Evolutionary conservation across 176 grass and related monocot genomes (phyloP), one percentile per base, ranked within the genome.

Genomic region (Lolium multiflorum): DNA sequence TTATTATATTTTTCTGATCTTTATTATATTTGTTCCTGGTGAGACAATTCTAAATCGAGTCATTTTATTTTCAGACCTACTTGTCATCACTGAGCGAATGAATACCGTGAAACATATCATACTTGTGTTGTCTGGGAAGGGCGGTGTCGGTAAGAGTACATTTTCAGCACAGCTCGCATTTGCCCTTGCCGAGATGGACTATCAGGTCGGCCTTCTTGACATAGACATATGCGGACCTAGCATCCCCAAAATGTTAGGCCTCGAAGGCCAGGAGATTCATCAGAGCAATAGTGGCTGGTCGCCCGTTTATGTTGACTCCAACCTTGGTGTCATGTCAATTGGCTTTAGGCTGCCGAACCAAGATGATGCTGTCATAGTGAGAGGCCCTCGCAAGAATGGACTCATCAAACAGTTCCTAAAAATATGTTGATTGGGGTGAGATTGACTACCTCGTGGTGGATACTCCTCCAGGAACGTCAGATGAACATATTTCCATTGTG

Each of bases 221-320:
- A 92, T 96, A 68, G 91, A 96, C 62, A 93, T 96, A 68, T 93
- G 94, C 3, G 89, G 94, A 39, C 88, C 91, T 20, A 95, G 93
- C 80, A 95, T 92, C 67, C 93, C 91, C 7, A 95, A 91, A 84
- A 92, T 95, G 93, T 76, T 95, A 58, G 91, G 90, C 9, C 89
- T 96, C 48, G 94, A 96, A 84, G 89, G 91, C 35, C 87, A 93
- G 20, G 89, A 89, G 39, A 91, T 96, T 47, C 91, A 93, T 64
- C 84, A 91, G 63, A 96, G 94, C 87, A 96, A 96, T 56, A 74
- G 83, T 46, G 91, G 94, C 5, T 93, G 94, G 91, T 93, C 91
- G 2, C 91, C 94, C 0, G 78, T 96, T 18, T 93, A 93, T 41
- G 89, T 91, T 13, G 41, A 43, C 1, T 43, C 41, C 41, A 43